These are phyloP conservation scores for Epichloe coenophiala DNA, from an alignment of 2,329 filamentous ascomycete species.

Conservation along the genomic window DNA sequence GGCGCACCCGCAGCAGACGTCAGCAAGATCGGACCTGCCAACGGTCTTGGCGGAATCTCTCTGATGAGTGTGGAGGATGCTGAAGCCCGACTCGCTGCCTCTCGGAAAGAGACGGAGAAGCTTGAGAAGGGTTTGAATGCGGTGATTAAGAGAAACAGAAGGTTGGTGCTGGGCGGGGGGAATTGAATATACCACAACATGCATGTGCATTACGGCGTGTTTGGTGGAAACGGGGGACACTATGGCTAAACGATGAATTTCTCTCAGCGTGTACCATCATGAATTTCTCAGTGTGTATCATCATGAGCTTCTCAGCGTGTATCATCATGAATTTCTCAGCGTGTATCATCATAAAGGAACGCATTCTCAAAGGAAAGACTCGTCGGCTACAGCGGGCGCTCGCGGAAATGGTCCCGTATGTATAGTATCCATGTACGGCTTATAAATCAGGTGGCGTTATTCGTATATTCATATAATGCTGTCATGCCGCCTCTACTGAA, in stretches of 20 bases:
- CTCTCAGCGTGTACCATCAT: too few relatives aligned
- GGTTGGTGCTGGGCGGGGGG: constrained; percentile 30
- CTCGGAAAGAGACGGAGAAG: constrained; percentile 46
- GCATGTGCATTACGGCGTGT: too few relatives aligned
- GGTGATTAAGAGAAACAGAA: constrained; percentile 46
- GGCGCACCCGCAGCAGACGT: constrained; percentile 13
- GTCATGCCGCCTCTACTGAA: not conserved
- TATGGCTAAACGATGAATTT: too few relatives aligned
- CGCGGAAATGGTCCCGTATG: too few relatives aligned
- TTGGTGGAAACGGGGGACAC: too few relatives aligned
- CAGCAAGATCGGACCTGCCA: constrained; percentile 16
- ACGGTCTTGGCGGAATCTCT: constrained; percentile 30
- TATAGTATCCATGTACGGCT: too few relatives aligned
- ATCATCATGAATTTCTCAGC: too few relatives aligned
- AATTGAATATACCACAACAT: constrained; percentile 7
- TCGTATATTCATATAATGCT: not conserved
- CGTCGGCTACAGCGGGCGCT: too few relatives aligned
- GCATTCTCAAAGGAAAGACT: too few relatives aligned
- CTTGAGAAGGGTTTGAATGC: constrained; percentile 48
- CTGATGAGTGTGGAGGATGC: constrained; percentile 51
- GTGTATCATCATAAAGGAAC: too few relatives aligned
- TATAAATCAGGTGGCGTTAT: not conserved
- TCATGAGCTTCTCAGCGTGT: too few relatives aligned
- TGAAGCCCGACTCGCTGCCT: constrained; percentile 38
- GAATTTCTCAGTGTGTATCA: too few relatives aligned